Evolutionary conservation across 2,329 filamentous ascomycete species (phyloP).

Genomic region (Beauveria caledonica): DNA sequence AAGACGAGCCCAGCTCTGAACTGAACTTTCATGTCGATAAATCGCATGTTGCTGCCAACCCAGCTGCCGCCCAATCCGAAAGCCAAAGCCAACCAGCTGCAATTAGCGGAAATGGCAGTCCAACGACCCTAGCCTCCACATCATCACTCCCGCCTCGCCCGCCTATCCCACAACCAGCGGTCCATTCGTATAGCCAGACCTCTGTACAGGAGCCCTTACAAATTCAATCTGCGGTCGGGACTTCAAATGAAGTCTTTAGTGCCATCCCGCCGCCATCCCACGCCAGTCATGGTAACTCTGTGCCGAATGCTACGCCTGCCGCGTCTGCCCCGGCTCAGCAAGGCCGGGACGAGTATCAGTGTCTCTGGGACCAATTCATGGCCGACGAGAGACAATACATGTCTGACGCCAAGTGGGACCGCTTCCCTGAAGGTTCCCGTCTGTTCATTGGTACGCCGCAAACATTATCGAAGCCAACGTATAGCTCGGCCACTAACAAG

Average conservation of each 20-base stretch:
- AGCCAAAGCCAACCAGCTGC: conserved; percentile 19
- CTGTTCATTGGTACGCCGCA: conserved; percentile 66
- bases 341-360: conserved; percentile 44
- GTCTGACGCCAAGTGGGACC: conserved; percentile 71
- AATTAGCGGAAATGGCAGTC: conserved; percentile 21
- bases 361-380: conserved; percentile 64
- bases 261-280: conserved; percentile 23
- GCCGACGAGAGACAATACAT: conserved; percentile 67
- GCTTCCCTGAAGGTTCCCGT: conserved; percentile 67
- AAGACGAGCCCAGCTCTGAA: background rate
- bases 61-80: conserved; percentile 17
- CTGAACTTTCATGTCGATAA: conserved; percentile 20
- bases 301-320: background rate
- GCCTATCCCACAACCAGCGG: conserved; percentile 30
- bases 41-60: conserved; percentile 17
- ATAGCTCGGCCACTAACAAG: conserved; percentile 22
- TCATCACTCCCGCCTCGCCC: conserved; percentile 41
- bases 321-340: conserved; percentile 25
- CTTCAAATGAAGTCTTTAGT: conserved; percentile 24
- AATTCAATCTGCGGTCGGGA: conserved; percentile 22
- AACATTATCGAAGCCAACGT: conserved; percentile 18
- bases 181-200: conserved; percentile 30
- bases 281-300: conserved; percentile 21
- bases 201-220: conserved; percentile 6
- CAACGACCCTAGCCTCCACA: conserved; percentile 27